Conservation (phyloP, 1,139 yeast species). For the Debaryomycetaceae sp. region DNA sequence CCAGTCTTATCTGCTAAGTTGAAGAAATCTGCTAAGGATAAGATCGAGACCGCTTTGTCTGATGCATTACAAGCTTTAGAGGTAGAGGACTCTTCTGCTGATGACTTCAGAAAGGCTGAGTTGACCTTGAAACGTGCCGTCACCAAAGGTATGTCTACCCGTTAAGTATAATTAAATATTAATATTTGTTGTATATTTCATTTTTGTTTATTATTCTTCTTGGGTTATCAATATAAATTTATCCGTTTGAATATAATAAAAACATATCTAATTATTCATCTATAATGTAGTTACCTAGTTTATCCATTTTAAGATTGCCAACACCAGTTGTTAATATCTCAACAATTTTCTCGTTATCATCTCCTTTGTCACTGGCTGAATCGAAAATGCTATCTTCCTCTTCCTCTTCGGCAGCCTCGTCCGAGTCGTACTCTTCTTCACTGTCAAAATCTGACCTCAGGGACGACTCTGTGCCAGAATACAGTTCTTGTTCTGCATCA, state of each 20-base stretch:
- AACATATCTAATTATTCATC: conserved; percentile 29
- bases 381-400: conserved; percentile 30
- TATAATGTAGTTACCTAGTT: conserved; percentile 72
- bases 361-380: conserved; percentile 23
- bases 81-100: conserved; percentile 94
- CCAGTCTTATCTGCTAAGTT: conserved; percentile 97
- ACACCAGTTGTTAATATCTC: conserved; percentile 64
- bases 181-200: conserved; percentile 18
- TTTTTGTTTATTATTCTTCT: conserved; percentile 15
- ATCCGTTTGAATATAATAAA: conserved; percentile 1
- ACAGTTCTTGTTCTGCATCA: conserved; percentile 23
- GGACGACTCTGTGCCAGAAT: conserved; percentile 16
- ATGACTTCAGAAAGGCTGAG: conserved; percentile 98
- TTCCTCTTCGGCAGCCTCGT: conserved; percentile 22
- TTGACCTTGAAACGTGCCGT: conserved; percentile 98
- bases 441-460: conserved; percentile 25
- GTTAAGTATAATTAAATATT: conserved; percentile 50
- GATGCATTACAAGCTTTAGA: conserved; percentile 98
- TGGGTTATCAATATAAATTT: conserved; percentile 17
- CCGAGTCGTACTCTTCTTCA: conserved; percentile 27
- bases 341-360: conserved; percentile 70
- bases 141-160: conserved; percentile 99
- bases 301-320: conserved; percentile 67
- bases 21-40: conserved; percentile 97
- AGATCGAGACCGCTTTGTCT: conserved; percentile 96